Conservation (phyloP, 192 early-diverging fungal genomes). For the Rhizoclosmatium sp. region DNA sequence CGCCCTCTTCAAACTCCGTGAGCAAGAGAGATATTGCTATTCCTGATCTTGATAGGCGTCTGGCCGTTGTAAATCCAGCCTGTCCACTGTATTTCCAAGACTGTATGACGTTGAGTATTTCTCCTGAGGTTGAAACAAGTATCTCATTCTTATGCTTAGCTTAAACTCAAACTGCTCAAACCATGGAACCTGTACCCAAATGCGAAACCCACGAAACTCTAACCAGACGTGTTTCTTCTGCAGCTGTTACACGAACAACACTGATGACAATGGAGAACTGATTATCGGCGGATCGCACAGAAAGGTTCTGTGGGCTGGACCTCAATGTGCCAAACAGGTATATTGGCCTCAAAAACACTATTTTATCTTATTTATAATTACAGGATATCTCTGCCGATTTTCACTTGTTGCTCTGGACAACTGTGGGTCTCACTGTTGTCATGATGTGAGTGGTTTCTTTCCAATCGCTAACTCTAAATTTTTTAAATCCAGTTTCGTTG, state of each 20-base stretch:
- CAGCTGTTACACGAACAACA: constrained; percentile 43
- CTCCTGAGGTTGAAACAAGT: neutral
- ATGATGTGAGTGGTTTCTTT: constrained; percentile 16
- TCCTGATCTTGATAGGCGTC: constrained; percentile 1
- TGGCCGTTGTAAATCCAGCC: constrained; percentile 4
- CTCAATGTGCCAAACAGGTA: constrained; percentile 30
- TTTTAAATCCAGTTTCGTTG: constrained; percentile 24
- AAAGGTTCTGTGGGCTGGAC: constrained; percentile 37
- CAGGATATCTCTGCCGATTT: constrained; percentile 37
- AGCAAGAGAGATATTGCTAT: neutral
- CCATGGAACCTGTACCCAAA: constrained; percentile 24
- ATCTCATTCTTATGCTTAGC: neutral
- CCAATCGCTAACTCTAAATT: neutral
- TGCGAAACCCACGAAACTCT: constrained; percentile 4
- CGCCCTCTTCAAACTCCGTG: neutral
- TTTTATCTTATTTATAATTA: neutral
- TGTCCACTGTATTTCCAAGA: constrained; percentile 30
- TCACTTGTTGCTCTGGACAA: constrained; percentile 31
- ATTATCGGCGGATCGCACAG: constrained; percentile 36
- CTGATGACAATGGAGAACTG: constrained; percentile 33
- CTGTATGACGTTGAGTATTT: constrained; percentile 29
- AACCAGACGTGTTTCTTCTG: constrained; percentile 41
- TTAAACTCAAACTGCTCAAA: constrained; percentile 32
- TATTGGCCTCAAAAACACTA: neutral
- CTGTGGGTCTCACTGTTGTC: constrained; percentile 6